Conservation (phyloP, 306 rosid genomes). For the Pyrus communis region DNA sequence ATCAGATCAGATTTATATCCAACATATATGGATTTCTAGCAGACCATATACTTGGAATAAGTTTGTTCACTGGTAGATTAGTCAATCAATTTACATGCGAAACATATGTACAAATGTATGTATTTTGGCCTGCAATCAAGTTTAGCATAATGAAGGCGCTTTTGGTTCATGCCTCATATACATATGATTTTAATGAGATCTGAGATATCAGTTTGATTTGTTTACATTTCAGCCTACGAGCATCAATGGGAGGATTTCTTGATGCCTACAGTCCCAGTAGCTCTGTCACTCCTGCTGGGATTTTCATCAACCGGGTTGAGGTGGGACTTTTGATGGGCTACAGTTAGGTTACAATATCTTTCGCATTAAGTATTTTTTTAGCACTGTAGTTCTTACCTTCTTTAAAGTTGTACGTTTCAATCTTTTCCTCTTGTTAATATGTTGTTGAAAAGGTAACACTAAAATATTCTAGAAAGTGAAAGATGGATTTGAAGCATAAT, state of each 20-base stretch:
- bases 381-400: background rate
- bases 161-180: background rate
- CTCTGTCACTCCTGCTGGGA: conserved; percentile 80
- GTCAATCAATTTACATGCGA: background rate
- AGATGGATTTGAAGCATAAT: background rate
- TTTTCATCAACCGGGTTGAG: conserved; percentile 85
- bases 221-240: conserved; percentile 57
- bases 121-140: background rate
- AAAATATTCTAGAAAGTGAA: background rate
- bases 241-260: conserved; percentile 88
- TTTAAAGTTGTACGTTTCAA: background rate
- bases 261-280: conserved; percentile 71
- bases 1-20: no score
- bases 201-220: background rate
- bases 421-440: background rate
- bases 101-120: background rate
- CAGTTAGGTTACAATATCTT: conserved; percentile 10
- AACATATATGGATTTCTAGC: background rate
- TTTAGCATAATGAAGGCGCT: background rate
- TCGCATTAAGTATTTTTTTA: background rate
- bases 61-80: background rate
- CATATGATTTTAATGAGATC: background rate
- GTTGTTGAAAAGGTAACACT: background rate
- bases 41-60: no score
- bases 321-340: conserved; percentile 34